Evolutionary conservation across 2,329 filamentous ascomycete genomes (phyloP).

Genomic region (Metarhizium robertsii): DNA sequence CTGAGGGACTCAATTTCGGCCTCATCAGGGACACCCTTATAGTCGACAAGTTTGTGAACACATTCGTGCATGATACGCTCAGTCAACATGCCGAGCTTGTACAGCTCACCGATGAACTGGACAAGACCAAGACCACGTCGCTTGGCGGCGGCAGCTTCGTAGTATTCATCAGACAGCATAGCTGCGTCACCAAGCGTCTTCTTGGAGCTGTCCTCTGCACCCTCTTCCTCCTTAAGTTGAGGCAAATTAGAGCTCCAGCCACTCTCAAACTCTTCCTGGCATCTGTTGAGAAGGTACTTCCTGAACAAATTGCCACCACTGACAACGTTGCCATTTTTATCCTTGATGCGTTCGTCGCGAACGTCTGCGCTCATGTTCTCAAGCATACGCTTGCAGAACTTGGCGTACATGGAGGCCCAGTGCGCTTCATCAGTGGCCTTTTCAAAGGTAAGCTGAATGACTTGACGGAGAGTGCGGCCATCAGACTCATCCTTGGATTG

Average conservation of each 20-base stretch:
- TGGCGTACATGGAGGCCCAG: slow-evolving; percentile 98
- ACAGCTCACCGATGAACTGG: slow-evolving; percentile 98
- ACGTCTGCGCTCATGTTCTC: slow-evolving; percentile 92
- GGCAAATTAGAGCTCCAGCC: slow-evolving; percentile 91
- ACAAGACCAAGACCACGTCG: slow-evolving; percentile 94
- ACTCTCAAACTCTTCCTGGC: slow-evolving; percentile 97
- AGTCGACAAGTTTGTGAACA: slow-evolving; percentile 94
- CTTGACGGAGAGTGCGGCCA: slow-evolving; percentile 88
- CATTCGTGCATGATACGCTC: slow-evolving; percentile 99
- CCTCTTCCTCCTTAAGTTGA: slow-evolving; percentile 64
- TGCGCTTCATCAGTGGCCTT: slow-evolving; percentile 98
- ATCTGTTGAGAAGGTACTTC: slow-evolving; percentile 96
- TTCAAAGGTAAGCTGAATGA: slow-evolving; percentile 98
- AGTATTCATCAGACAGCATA: slow-evolving; percentile 94
- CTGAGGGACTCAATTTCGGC: slow-evolving; percentile 92
- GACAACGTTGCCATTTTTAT: slow-evolving; percentile 81
- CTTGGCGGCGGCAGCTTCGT: slow-evolving; percentile 86
- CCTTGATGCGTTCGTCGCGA: slow-evolving; percentile 87
- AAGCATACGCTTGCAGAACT: slow-evolving; percentile 96
- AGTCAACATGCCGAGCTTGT: slow-evolving; percentile 97
- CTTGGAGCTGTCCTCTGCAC: slow-evolving; percentile 33
- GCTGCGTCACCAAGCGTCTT: slow-evolving; percentile 59
- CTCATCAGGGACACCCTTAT: slow-evolving; percentile 86
- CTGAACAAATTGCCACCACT: slow-evolving; percentile 91
- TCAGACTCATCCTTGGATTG: slow-evolving; percentile 95